A percentile compares a stretch with the other conserved stretches of the same genome.
These are phyloP conservation scores for Alternaria ethzedia DNA, from an alignment of 2,329 filamentous ascomycete genomes.

Conservation along the genomic window DNA sequence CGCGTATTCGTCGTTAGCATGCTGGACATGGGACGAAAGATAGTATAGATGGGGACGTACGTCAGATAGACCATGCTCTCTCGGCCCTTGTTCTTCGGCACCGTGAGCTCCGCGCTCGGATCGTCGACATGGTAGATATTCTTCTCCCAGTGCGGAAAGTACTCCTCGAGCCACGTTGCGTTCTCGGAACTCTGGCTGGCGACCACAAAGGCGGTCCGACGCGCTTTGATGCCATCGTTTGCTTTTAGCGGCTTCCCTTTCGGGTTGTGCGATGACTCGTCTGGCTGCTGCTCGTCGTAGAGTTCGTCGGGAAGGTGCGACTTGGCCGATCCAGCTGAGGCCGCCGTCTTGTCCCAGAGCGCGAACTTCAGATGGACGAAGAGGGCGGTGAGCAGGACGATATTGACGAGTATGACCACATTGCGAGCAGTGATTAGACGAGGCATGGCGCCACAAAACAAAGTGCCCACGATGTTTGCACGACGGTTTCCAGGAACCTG, in stretches of 20 bases:
- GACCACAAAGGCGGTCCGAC: constrained; percentile 45
- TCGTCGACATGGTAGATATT: constrained; percentile 54
- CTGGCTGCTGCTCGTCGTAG: constrained; percentile 14
- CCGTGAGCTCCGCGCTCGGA: constrained; percentile 44
- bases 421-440: constrained; percentile 38
- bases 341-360: constrained; percentile 27
- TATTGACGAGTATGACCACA: constrained; percentile 27
- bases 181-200: constrained; percentile 48
- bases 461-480: constrained; percentile 3
- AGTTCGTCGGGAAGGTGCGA: constrained; percentile 23
- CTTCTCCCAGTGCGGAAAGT: constrained; percentile 50
- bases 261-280: constrained; percentile 7
- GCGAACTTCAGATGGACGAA: constrained; percentile 40
- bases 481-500: constrained; percentile 7
- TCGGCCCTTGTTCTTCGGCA: constrained; percentile 57
- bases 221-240: constrained; percentile 16
- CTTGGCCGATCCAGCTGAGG: constrained; percentile 11
- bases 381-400: constrained; percentile 34
- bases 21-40: not conserved
- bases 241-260: constrained; percentile 19
- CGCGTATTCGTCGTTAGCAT: constrained; percentile 5
- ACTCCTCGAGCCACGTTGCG: constrained; percentile 49
- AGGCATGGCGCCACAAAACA: constrained; percentile 29
- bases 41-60: constrained; percentile 32
- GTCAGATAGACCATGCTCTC: constrained; percentile 60